Evolutionary conservation across 176 grass and related monocot species (phyloP), one percentile per base, ranked within the genome.

Genomic region (Aechmea fasciata): DNA sequence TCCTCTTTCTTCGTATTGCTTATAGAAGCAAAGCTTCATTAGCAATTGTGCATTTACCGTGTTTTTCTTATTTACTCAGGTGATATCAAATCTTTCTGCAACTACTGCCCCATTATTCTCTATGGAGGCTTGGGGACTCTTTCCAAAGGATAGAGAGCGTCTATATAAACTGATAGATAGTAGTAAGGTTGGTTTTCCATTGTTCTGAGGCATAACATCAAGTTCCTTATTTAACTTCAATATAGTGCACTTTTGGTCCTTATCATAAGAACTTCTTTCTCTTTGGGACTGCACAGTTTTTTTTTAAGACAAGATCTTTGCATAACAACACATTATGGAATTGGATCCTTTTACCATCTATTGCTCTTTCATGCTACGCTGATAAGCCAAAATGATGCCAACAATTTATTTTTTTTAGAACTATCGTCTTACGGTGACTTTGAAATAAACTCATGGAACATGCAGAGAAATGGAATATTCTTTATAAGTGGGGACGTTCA

Each of bases 401-500:
- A 41, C 4, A 41, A 41, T 47, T 73, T 73, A 13, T 13, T 71
- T 66, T 55, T 80, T 62, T 11, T 18, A 53, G 49, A 71, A 53
- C 15, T 71, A 14, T 2, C 15, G 9, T 59, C 9, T 53, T 1
- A 48, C 18, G 51, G 48, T 14, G 12, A 49, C 20, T 50, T 11
- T 62, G 25, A 33, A 18, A 20, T 15, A 1, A 59, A 47, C n/a
- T 49, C 12, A 57, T 69, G 25, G 12, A 57, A 61, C 65, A n/a
- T 81, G 76, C 86, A 97, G 93, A 90, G 89, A 82, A 80, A 54
- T 79, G 86, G 93, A 78, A 81, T 92, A 71, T 70, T 92, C 70
- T 97, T 97, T 68, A 71, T 87, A 73, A 97, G 93, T 73, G 93
- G 89, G 11, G 93, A 97, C 87, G 79, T 97, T 77, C 93, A 97